A percentile compares a stretch with the other conserved stretches of the same genome.
phyloP scores from a whole-genome alignment of 2,329 filamentous ascomycete species.

The Xylaria arbuscula region DNA sequence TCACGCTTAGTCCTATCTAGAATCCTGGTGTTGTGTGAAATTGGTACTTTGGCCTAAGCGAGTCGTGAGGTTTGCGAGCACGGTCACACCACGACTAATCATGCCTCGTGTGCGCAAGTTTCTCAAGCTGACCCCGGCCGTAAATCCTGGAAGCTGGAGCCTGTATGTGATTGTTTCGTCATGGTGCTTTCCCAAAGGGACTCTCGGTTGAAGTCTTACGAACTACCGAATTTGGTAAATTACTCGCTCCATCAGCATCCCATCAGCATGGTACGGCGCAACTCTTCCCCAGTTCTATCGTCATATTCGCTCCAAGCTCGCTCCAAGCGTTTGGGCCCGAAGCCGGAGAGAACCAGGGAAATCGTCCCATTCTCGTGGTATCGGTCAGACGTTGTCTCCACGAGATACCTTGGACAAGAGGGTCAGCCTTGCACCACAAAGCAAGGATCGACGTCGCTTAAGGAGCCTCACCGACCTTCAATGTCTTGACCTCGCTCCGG shows the following conservation, averaged over 20 bases:
- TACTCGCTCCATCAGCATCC: background rate
- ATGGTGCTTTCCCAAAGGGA: slow-evolving; percentile 2
- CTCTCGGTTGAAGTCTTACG: slow-evolving; percentile 4
- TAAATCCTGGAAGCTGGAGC: background rate
- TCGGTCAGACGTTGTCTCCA: background rate
- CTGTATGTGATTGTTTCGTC: slow-evolving; percentile 25
- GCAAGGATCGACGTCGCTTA: slow-evolving; percentile 17
- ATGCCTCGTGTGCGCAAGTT: slow-evolving; percentile 16
- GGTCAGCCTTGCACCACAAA: slow-evolving; percentile 17
- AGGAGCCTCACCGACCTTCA: slow-evolving; percentile 20
- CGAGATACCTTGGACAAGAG: background rate
- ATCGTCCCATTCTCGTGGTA: background rate
- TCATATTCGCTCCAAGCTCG: background rate
- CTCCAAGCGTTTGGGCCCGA: background rate
- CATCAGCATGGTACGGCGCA: slow-evolving; percentile 8
- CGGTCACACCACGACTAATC: slow-evolving; percentile 22
- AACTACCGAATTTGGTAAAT: slow-evolving; percentile 20
- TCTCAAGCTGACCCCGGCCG: slow-evolving; percentile 15
- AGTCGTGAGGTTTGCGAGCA: slow-evolving; percentile 25
- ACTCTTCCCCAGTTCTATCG: background rate
- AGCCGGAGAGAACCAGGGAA: background rate
- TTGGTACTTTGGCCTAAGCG: slow-evolving; percentile 22
- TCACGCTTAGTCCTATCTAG: slow-evolving; percentile 16
- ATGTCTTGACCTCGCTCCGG: slow-evolving; percentile 6
- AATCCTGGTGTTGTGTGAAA: slow-evolving; percentile 19